Conservation (phyloP, 2,329 filamentous ascomycete genomes). For the Hypoxylon sp. region DNA sequence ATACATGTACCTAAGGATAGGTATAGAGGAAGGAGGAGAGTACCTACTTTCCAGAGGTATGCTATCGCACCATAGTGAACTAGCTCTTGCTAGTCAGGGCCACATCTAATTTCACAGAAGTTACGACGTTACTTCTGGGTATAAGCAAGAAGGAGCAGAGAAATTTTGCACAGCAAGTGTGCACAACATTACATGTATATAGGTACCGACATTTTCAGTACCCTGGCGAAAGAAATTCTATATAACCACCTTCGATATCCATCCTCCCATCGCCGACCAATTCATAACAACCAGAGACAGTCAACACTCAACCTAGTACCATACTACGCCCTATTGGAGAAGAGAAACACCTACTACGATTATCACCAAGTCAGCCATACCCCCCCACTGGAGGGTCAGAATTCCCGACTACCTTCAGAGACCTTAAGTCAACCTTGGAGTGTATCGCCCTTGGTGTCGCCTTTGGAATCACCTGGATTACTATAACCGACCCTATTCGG, state of each 20-base stretch:
- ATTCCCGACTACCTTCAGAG: not conserved
- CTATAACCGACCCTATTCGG: no score
- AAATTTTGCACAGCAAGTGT: not conserved
- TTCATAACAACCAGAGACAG: not conserved
- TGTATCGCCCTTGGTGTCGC: not conserved
- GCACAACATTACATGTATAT: no score
- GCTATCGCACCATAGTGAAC: constrained; percentile 11
- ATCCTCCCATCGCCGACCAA: not conserved
- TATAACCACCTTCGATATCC: not conserved
- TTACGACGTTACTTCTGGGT: constrained; percentile 1
- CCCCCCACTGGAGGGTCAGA: no score
- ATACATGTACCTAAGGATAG: not conserved
- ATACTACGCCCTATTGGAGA: not conserved
- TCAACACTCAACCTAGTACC: not conserved
- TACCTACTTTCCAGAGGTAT: not conserved
- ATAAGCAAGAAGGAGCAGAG: not conserved
- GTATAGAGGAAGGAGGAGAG: constrained; percentile 7
- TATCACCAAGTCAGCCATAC: not conserved
- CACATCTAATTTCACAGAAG: constrained; percentile 14
- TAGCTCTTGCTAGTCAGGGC: not conserved
- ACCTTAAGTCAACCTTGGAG: not conserved
- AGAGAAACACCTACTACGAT: not conserved
- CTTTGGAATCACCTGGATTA: not conserved
- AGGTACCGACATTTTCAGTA: no score
- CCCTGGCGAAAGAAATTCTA: not conserved